Evolutionary conservation across 2,329 filamentous ascomycete genomes (phyloP), one percentile per base, ranked within the genome.

Genomic region (Mariannaea sp.): DNA sequence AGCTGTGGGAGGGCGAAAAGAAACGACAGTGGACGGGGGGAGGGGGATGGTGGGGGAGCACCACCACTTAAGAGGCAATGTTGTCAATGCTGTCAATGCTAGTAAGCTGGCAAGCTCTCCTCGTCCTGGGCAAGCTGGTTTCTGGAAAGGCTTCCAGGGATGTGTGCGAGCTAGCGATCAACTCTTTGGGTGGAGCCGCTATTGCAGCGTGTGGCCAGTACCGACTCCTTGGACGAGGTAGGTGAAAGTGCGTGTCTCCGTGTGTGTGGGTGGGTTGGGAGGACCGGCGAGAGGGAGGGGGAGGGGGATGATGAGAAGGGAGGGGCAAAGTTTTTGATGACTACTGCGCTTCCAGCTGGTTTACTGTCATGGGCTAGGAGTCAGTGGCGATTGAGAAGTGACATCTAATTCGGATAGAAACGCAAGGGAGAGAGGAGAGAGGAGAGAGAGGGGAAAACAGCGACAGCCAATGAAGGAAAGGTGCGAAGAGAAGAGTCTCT

Each of bases 111-210:
- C 36, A 24, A 40, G n/a, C 22, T 24, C 22, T 24, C n/a, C n/a
- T n/a, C n/a, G n/a, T n/a, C n/a, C n/a, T n/a, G n/a, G n/a, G n/a
- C n/a, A n/a, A n/a, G 36, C 20, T 24, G 36, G 20, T 24, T 8
- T 26, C 38, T 19, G 13, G 35, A 20, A 40, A 41, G 33, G 13
- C 3, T 7, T 5, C 17, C 12, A 24, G 56, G 58, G 63, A 61
- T 64, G 63, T 59, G 43, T 53, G 43, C 45, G 30, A 44, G 53
- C 43, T 53, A 9, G 55, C 58, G 59, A 65, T 64, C 61, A 57
- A 38, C 45, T 46, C 22, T 17, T 48, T 33, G n/a, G n/a, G 56
- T 65, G 62, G 62, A 64, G 59, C 50, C 61, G 56, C 49, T 52
- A 53, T 51, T 49, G 36, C n/a, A 43, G 41, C 43, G 32, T 45